A percentile compares a stretch with the other conserved stretches of the same genome.
These are phyloP conservation scores for Termitomyces titanicus DNA, from an alignment of 768 basidiomycete genomes.

Conservation along the genomic window DNA sequence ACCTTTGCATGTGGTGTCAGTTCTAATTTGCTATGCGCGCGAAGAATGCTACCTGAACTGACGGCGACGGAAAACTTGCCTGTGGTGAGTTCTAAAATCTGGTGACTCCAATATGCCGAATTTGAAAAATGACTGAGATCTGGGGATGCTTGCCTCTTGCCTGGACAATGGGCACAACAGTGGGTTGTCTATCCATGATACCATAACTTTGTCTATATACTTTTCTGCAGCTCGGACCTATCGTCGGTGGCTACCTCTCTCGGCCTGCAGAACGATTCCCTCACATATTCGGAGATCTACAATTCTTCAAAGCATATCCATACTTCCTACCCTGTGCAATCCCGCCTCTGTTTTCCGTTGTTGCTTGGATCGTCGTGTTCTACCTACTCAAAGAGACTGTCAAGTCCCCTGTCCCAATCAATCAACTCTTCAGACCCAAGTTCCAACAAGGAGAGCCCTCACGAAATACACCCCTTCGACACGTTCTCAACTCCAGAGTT, in stretches of 20 bases:
- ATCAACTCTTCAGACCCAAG: background rate
- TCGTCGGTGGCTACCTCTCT: slow-evolving; percentile 49
- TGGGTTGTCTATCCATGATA: background rate
- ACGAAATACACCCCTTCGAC: slow-evolving; percentile 31
- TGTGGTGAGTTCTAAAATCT: background rate
- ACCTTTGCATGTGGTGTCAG: background rate
- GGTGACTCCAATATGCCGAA: background rate
- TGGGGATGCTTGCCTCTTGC: slow-evolving; percentile 2
- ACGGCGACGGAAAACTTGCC: background rate
- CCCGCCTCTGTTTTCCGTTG: slow-evolving; percentile 42
- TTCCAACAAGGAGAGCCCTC: background rate
- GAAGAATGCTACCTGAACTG: slow-evolving; percentile 2
- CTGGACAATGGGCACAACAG: background rate
- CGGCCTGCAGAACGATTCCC: slow-evolving; percentile 46
- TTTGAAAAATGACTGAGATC: background rate
- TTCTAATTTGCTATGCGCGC: background rate
- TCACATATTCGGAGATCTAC: slow-evolving; percentile 28
- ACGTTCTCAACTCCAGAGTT: slow-evolving; percentile 42
- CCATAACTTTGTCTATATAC: background rate
- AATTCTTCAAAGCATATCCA: slow-evolving; percentile 43
- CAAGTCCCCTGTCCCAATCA: slow-evolving; percentile 6
- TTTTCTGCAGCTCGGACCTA: slow-evolving; percentile 25
- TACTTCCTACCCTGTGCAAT: slow-evolving; percentile 62
- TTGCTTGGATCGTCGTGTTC: slow-evolving; percentile 40
- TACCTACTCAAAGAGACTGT: slow-evolving; percentile 44